phyloP scores from a whole-genome alignment of 768 basidiomycete species.

The Boletus eberwhitei region DNA sequence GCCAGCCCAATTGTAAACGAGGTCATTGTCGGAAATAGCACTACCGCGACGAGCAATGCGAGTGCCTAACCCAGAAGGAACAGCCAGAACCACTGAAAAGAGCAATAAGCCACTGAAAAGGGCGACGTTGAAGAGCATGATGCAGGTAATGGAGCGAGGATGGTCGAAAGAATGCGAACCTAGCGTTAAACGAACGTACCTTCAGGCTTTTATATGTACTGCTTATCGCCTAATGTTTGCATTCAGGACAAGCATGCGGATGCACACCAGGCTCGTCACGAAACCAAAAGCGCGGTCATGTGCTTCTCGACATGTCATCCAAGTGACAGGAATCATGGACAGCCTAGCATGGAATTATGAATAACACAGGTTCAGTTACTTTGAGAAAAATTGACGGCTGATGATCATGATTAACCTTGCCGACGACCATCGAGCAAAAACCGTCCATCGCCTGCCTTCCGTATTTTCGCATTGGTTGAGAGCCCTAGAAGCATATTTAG shows the following conservation, averaged over 20 bases:
- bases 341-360: too few relatives aligned
- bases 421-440: too few relatives aligned
- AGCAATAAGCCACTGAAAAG: neutral
- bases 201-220: neutral
- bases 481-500: too few relatives aligned
- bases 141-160: neutral
- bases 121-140: neutral
- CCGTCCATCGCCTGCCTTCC: too few relatives aligned
- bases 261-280: neutral
- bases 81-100: neutral
- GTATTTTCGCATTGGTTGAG: too few relatives aligned
- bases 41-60: neutral
- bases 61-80: neutral
- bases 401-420: too few relatives aligned
- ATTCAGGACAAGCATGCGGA: neutral
- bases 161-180: neutral
- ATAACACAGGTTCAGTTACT: too few relatives aligned
- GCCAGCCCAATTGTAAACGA: constrained; percentile 12
- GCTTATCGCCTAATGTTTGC: neutral
- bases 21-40: neutral
- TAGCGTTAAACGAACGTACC: too few relatives aligned
- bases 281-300: too few relatives aligned
- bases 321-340: too few relatives aligned
- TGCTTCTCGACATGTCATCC: too few relatives aligned
- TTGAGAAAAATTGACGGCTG: too few relatives aligned